These are phyloP conservation scores for Aspergillus ostianus DNA, from an alignment of 495 filamentous ascomycete species.

Conservation along the genomic window DNA sequence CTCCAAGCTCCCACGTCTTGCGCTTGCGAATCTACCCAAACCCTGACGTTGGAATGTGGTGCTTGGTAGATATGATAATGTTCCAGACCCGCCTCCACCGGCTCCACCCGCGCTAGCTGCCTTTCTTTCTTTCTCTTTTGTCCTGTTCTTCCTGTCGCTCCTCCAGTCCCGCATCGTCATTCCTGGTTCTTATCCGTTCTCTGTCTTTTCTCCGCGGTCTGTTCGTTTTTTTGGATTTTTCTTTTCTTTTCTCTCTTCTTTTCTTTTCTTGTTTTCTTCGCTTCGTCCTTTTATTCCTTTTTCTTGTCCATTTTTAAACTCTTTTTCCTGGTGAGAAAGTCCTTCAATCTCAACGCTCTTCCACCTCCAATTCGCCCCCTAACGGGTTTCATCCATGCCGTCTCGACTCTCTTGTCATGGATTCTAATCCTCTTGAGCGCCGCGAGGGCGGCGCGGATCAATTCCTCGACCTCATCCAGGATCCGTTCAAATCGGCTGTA, in stretches of 20 bases:
- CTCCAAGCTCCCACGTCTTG: background rate
- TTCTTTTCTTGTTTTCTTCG: background rate
- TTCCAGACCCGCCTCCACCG: background rate
- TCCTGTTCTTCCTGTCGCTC: background rate
- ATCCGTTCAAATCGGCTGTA: conserved; percentile 49
- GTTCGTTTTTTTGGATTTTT: background rate
- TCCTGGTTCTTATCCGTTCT: background rate
- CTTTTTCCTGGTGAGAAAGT: background rate
- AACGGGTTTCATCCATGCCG: conserved; percentile 23
- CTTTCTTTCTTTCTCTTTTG: conserved; percentile 1
- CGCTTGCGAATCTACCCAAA: background rate
- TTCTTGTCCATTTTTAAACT: conserved; percentile 2
- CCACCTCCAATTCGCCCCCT: conserved; percentile 13
- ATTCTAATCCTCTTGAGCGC: conserved; percentile 25
- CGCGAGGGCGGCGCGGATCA: conserved; percentile 32
- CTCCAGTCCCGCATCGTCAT: background rate
- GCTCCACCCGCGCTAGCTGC: background rate
- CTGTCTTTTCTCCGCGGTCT: background rate
- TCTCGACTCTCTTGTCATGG: conserved; percentile 26
- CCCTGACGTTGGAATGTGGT: background rate
- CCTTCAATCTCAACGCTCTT: conserved; percentile 9
- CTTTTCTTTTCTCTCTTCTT: conserved; percentile 4
- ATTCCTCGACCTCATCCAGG: conserved; percentile 46
- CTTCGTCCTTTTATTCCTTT: background rate
- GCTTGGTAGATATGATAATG: background rate